These are phyloP conservation scores for Yamadazyma spencermartinsiae DNA, from an alignment of 1,139 yeast genomes.

Conservation along the genomic window DNA sequence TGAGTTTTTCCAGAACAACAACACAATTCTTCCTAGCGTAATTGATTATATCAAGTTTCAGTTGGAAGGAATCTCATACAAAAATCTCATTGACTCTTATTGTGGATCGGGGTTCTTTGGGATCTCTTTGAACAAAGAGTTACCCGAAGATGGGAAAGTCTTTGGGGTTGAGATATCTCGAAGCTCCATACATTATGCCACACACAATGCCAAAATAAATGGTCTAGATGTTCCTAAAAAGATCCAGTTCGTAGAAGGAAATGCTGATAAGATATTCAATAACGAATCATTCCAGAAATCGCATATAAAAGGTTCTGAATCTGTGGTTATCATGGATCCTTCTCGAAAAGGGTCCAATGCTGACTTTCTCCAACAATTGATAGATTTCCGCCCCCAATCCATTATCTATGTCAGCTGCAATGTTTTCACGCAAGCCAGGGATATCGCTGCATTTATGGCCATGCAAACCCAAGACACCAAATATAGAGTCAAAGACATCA, in stretches of 20 bases:
- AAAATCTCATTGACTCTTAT: constrained; percentile 43
- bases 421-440: constrained; percentile 50
- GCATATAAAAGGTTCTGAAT: constrained; percentile 30
- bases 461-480: constrained; percentile 20
- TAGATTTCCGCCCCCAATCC: constrained; percentile 37
- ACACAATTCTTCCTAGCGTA: constrained; percentile 46
- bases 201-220: constrained; percentile 41
- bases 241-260: constrained; percentile 38
- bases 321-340: constrained; percentile 47
- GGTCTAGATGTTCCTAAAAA: constrained; percentile 30
- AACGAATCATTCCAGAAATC: constrained; percentile 25
- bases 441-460: constrained; percentile 29
- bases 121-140: constrained; percentile 31
- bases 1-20: constrained; percentile 93
- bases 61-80: constrained; percentile 18
- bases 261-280: constrained; percentile 36
- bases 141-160: constrained; percentile 34
- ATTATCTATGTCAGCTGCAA: constrained; percentile 47
- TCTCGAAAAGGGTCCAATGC: constrained; percentile 45
- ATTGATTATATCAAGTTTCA: constrained; percentile 33
- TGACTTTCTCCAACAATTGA: constrained; percentile 34
- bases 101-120: constrained; percentile 53
- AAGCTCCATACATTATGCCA: constrained; percentile 36
- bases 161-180: constrained; percentile 45
- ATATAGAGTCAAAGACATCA: constrained; percentile 33